Percentiles rank a stretch among this genome's conserved stretches.
Evolutionary conservation across 2,329 filamentous ascomycete genomes (phyloP).

Genomic region (Monosporascus sp.): DNA sequence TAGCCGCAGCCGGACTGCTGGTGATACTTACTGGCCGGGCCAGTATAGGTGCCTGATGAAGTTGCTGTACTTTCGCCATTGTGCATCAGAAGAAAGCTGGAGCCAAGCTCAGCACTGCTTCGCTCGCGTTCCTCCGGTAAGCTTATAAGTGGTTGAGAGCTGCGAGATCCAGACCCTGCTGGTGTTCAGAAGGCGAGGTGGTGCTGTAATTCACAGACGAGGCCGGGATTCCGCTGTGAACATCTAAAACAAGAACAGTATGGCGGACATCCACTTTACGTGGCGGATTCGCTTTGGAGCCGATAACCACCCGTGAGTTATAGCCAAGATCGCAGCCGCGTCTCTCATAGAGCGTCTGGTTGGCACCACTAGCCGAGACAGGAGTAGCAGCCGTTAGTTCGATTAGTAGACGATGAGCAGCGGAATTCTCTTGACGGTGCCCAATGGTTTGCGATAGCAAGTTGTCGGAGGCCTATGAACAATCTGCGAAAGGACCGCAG

Average conservation of each 20-base stretch:
- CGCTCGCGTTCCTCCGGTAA: not conserved
- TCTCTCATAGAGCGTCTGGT: not conserved
- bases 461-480: not conserved
- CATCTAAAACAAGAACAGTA: not conserved
- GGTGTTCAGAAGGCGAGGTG: not conserved
- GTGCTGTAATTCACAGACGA: not conserved
- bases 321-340: not conserved
- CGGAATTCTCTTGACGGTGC: not conserved
- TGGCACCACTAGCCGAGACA: not conserved
- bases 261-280: not conserved
- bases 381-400: not conserved
- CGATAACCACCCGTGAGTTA: not conserved
- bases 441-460: not conserved
- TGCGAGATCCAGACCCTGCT: not conserved
- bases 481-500: not conserved
- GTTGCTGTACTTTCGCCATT: conserved; percentile 41
- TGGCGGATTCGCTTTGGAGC: not conserved
- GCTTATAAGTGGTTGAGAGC: not conserved
- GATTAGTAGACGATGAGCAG: not conserved
- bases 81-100: conserved; percentile 5
- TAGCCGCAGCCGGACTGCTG: conserved; percentile 16
- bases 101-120: conserved; percentile 1
- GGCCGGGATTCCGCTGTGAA: not conserved
- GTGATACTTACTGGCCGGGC: conserved; percentile 35
- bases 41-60: conserved; percentile 46